A percentile compares a stretch with the other conserved stretches of the same genome.
Evolutionary conservation across 2,329 filamentous ascomycete species (phyloP).

Genomic region (Mycocentrospora acerina): DNA sequence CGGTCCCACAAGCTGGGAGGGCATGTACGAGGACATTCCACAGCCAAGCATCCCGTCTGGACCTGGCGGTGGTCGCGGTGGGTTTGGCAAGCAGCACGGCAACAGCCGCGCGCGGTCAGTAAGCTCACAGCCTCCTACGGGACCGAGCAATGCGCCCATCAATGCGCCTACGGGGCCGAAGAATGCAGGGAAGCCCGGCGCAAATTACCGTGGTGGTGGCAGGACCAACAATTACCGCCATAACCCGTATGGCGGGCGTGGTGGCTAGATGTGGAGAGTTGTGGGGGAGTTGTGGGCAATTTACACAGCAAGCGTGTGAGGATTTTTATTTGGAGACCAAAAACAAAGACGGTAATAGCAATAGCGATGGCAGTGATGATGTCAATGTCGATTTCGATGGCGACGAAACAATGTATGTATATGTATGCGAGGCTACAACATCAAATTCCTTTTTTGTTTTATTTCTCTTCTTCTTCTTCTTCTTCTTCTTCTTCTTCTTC

Average conservation of each 20-base stretch:
- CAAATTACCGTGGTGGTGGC: constrained; percentile 90
- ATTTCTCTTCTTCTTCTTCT: no score
- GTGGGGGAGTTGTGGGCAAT: no score
- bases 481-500: no score
- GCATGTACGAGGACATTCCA: constrained; percentile 96
- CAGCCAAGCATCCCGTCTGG: constrained; percentile 68
- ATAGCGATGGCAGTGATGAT: no score
- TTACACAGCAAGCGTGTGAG: no score
- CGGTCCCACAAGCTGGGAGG: constrained; percentile 87
- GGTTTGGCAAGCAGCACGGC: constrained; percentile 27
- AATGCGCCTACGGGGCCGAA: constrained; percentile 93
- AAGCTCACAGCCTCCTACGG: constrained; percentile 43
- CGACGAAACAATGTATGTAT: no score
- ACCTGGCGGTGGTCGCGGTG: constrained; percentile 46
- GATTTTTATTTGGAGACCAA: no score
- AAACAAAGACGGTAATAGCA: no score
- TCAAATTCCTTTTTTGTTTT: no score
- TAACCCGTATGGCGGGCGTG: constrained; percentile 34
- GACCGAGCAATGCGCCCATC: constrained; percentile 58
- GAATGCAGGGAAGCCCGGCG: constrained; percentile 87
- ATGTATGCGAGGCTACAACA: no score
- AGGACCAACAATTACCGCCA: constrained; percentile 31
- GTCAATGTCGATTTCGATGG: no score
- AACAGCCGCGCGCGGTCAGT: constrained; percentile 42
- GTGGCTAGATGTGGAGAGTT: constrained; percentile 16